Evolutionary conservation across 371 early-diverging fungal genomes (phyloP).

Genomic region (Syncephalastrum monosporum): DNA sequence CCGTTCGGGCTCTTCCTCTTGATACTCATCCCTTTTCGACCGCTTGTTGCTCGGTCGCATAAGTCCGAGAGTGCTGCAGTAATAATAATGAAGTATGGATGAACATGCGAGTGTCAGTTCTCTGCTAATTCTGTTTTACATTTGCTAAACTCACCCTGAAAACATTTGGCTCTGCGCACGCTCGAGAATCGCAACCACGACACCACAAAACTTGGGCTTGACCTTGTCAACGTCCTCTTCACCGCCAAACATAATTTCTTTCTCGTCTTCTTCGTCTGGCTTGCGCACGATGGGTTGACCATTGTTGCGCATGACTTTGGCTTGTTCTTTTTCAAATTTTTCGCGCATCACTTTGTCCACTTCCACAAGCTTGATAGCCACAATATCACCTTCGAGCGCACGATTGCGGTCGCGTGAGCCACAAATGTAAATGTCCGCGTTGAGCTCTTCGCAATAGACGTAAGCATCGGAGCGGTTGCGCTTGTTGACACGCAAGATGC

Average conservation of each 20-base stretch:
- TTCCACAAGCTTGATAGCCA: slow-evolving; percentile 72
- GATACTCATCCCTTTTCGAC: slow-evolving; percentile 23
- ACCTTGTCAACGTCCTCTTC: slow-evolving; percentile 52
- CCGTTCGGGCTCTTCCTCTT: slow-evolving; percentile 23
- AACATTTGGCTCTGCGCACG: slow-evolving; percentile 61
- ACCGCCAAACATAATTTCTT: slow-evolving; percentile 52
- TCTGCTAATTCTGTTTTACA: neutral
- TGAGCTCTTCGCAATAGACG: slow-evolving; percentile 67
- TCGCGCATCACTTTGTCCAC: slow-evolving; percentile 57
- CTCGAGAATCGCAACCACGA: slow-evolving; percentile 64
- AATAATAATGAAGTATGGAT: slow-evolving; percentile 6
- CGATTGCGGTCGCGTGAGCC: slow-evolving; percentile 81
- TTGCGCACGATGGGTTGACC: slow-evolving; percentile 39
- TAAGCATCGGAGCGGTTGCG: slow-evolving; percentile 82
- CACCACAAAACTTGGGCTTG: slow-evolving; percentile 61
- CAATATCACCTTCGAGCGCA: slow-evolving; percentile 86
- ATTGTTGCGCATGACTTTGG: slow-evolving; percentile 43
- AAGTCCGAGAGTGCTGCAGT: slow-evolving; percentile 46
- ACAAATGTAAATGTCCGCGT: slow-evolving; percentile 76
- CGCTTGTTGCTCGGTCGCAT: slow-evolving; percentile 57
- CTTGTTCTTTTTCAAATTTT: slow-evolving; percentile 54
- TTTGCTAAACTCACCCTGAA: slow-evolving; percentile 36
- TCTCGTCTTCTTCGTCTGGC: slow-evolving; percentile 55
- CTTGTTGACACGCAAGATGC: slow-evolving; percentile 80
- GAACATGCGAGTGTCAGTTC: slow-evolving; percentile 2